A percentile compares a stretch with the other conserved stretches of the same genome.
These are phyloP conservation scores for Aspergillus nidulans DNA, from an alignment of 495 filamentous ascomycete genomes.

Conservation along the genomic window DNA sequence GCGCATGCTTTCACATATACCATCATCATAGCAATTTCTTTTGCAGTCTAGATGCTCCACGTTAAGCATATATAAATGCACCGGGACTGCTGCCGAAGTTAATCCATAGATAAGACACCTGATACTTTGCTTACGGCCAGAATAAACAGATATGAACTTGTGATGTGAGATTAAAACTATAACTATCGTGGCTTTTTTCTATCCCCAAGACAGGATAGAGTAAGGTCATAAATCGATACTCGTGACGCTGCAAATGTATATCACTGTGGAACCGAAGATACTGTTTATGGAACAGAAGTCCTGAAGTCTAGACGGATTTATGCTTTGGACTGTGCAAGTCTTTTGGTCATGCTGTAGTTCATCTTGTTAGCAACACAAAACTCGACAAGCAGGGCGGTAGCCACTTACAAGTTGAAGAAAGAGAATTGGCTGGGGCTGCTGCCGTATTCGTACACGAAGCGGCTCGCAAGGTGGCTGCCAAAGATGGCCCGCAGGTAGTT, in stretches of 20 bases:
- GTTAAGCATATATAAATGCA: no score
- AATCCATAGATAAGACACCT: no score
- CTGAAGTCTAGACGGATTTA: conserved; percentile 16
- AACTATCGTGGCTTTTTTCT: conserved; percentile 17
- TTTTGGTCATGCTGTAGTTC: conserved; percentile 50
- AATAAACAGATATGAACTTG: background rate
- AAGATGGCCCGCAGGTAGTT: conserved; percentile 93
- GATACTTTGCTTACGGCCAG: background rate
- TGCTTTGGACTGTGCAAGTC: conserved; percentile 34
- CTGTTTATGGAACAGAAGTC: conserved; percentile 10
- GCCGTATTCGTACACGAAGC: conserved; percentile 94
- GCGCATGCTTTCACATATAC: no score
- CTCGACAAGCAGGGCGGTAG: background rate
- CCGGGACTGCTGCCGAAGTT: no score
- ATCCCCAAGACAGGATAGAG: conserved; percentile 6
- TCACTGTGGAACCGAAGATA: conserved; percentile 16
- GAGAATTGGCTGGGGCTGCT: conserved; percentile 92
- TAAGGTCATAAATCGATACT: conserved; percentile 15
- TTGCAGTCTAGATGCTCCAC: no score
- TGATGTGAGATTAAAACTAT: conserved; percentile 5
- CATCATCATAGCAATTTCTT: no score
- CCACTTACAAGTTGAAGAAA: conserved; percentile 94
- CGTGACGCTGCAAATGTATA: conserved; percentile 20
- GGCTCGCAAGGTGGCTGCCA: conserved; percentile 87
- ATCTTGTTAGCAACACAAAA: conserved; percentile 16